Evolutionary conservation across 2,329 filamentous ascomycete species (phyloP).

Genomic region (Aureobasidium sp.): DNA sequence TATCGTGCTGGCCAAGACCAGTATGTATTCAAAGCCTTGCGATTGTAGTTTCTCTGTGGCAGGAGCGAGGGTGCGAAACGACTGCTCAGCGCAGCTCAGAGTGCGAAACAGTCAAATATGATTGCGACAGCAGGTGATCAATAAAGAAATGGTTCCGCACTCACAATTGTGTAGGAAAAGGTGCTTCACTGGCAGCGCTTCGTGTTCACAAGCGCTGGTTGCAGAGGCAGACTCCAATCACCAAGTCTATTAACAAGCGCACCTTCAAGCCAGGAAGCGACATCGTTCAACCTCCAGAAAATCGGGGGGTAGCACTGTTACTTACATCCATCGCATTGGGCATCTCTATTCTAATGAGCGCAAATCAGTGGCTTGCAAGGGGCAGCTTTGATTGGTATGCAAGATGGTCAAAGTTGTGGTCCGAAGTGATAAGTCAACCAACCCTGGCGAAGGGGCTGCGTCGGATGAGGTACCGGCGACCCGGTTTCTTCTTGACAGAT

Average conservation of each 20-base stretch:
- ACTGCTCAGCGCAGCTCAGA: neutral
- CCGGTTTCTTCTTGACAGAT: slow-evolving; percentile 8
- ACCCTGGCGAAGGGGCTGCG: neutral
- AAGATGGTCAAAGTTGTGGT: slow-evolving; percentile 11
- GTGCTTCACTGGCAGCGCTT: neutral
- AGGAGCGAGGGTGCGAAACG: neutral
- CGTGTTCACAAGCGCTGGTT: neutral
- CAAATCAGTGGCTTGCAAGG: slow-evolving; percentile 16
- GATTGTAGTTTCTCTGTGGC: neutral
- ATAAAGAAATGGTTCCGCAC: neutral
- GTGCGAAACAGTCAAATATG: neutral
- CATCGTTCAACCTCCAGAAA: neutral
- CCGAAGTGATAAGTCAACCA: slow-evolving; percentile 10
- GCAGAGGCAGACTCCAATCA: neutral
- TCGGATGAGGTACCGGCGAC: neutral
- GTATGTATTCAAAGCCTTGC: neutral
- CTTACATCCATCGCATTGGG: slow-evolving; percentile 14
- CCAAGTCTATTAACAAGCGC: neutral
- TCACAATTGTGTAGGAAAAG: neutral
- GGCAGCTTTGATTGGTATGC: slow-evolving; percentile 3
- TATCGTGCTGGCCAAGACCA: neutral
- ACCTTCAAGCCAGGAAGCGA: slow-evolving; percentile 1
- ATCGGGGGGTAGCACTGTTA: neutral
- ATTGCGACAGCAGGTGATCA: neutral
- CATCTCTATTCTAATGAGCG: neutral